Base-by-base conservation (phyloP, 345 rosid species). In the Diplotaxis tenuifolia region DNA sequence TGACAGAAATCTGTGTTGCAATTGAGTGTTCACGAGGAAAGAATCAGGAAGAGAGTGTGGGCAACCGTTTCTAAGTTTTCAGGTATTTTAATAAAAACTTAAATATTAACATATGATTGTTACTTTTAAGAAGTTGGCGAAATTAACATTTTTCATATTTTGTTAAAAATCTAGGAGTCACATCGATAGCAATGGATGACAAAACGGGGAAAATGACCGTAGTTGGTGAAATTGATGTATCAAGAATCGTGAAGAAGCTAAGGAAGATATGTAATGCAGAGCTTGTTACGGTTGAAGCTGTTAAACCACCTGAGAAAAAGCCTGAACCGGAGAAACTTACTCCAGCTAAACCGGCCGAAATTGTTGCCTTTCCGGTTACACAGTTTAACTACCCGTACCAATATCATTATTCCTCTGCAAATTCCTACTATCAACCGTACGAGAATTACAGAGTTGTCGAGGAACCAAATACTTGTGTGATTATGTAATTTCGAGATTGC, bases 201-300 rank as follows among this genome's bases (percentile, higher is more conserved):
- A 86, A 90, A 81, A 87, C 87, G 19, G 79, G 80, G 72, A 85
- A 88, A 65, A 20, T 88, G 80, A 90, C 93, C 1, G 75, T 86
- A 29, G 74, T 75, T 4, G 93, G 93, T 36, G 83, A 78, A 25
- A 25, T 84, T 9, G 96, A 86, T 78, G 74, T 89, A 9, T 74
- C 83, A 0, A 0, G 0, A 2, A 58, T 84, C 0, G 91, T 73
- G 53, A 42, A 56, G 55, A 88, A 90, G 69, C 58, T 90, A 65
- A 83, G 85, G 74, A 90, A 88, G 73, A 16, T 82, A 0, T 88
- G 91, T 59, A 32, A 25, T 42, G 63, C 92, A 1, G 84, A 84
- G 0, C 79, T 89, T 7, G 40, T 86, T 8, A 67, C 89, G 4
- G 92, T 85, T 3, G 96, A 87, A 68, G 88, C 15, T 47, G 53